Evolutionary conservation across 2,329 filamentous ascomycete genomes (phyloP), one percentile per base, ranked within the genome.

Genomic region (Colletotrichum magnum): DNA sequence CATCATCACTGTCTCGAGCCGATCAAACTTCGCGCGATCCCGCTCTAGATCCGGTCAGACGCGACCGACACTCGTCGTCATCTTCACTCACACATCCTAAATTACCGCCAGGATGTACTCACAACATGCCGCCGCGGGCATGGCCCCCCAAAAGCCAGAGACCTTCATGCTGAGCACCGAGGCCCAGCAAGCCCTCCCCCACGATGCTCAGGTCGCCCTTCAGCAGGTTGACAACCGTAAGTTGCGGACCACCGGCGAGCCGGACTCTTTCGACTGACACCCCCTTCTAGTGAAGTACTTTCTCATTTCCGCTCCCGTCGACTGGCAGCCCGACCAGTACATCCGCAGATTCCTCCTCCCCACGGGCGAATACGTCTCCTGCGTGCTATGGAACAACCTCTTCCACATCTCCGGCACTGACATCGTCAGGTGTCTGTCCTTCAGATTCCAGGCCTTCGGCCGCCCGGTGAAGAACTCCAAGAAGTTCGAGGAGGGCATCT

Each of bases 401-500:
- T 99, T 99, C 82, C 96, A 99, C 87, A 97, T 99, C 78, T 98
- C 96, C 28, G 96, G 96, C 72, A 99, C 96, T 75, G 96, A 99
- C 82, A 99, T 99, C 78, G 96, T 99, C 71, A 92, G 96, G 89
- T 99, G 96, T 79, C 89, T 99, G 53, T 97, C 96, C 7, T 99
- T 99, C 86, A 89, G 96, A 79, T 99, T 99, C 85, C 96, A 98
- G 85, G 96, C 96, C 59, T 99, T 99, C 79, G 96, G 96, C 76
- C 94, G 96, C 66, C 96, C 96, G 1, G 96, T 99, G 71, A 98
- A 98, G 88, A 99, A 99, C 86, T 97, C 95, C 48, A 99, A 99
- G 87, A 99, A 99, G 83, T 99, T 99, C 79, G 96, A 99, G 83
- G 96, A 99, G 83, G 96, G 96, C 75, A 98, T 99, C 83, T 99